Evolutionary conservation across 345 rosid species (phyloP).

Genomic region (Salix brachista): DNA sequence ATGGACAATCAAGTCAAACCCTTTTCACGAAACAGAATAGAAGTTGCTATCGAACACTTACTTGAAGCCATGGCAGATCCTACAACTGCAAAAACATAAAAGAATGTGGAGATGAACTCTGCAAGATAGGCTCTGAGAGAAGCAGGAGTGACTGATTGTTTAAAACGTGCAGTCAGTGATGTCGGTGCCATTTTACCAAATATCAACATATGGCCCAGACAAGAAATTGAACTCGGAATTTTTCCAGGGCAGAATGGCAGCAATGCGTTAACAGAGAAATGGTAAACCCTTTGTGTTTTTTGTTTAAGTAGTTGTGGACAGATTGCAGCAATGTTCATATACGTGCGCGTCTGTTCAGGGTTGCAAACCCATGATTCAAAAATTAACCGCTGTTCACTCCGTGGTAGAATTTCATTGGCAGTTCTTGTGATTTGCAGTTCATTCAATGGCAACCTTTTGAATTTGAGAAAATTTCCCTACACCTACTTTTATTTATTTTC

Average conservation of each 20-base stretch:
- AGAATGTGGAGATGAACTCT: slow-evolving; percentile 91
- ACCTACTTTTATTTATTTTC: neutral
- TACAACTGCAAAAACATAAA: slow-evolving; percentile 65
- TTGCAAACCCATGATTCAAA: neutral
- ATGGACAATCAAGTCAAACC: neutral
- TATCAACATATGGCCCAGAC: neutral
- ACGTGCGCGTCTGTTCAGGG: neutral
- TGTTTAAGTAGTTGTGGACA: neutral
- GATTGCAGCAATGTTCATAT: neutral
- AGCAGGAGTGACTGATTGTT: slow-evolving; percentile 38
- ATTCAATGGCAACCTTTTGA: neutral
- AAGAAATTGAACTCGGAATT: neutral
- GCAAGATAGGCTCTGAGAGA: slow-evolving; percentile 75
- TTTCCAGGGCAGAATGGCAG: neutral
- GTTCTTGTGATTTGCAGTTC: neutral
- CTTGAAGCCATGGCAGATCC: slow-evolving; percentile 88
- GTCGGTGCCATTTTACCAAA: slow-evolving; percentile 47
- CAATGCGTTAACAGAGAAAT: neutral
- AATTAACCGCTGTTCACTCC: slow-evolving; percentile 11
- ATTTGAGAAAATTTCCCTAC: neutral
- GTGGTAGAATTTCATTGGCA: neutral
- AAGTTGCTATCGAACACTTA: slow-evolving; percentile 19
- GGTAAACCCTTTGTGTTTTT: neutral
- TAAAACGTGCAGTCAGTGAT: slow-evolving; percentile 38
- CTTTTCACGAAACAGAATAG: neutral